phyloP scores from a whole-genome alignment of 768 basidiomycete species.

The Psilocybe cubensis region DNA sequence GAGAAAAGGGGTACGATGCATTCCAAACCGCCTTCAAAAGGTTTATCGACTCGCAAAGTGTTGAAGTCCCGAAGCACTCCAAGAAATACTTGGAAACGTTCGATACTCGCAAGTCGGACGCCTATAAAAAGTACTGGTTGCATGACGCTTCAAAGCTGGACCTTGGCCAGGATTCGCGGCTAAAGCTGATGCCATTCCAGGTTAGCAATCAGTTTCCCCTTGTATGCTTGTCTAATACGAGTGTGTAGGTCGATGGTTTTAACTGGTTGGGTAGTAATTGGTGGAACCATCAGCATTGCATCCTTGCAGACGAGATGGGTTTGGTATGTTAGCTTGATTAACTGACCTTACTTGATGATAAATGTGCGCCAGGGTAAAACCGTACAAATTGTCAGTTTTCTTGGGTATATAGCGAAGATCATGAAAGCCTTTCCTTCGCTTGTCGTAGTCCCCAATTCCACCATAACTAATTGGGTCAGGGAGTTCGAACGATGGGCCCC shows the following conservation, averaged over 20 bases:
- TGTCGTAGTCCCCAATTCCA: slow-evolving; percentile 95
- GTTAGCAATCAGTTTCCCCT: slow-evolving; percentile 38
- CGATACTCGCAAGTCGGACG: slow-evolving; percentile 58
- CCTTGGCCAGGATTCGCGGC: slow-evolving; percentile 63
- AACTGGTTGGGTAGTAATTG: slow-evolving; percentile 89
- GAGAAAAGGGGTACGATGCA: slow-evolving; percentile 59
- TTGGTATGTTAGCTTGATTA: slow-evolving; percentile 47
- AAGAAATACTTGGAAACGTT: slow-evolving; percentile 44
- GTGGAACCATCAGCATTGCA: slow-evolving; percentile 85
- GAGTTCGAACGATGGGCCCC: slow-evolving; percentile 93
- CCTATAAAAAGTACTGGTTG: slow-evolving; percentile 52
- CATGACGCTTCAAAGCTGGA: slow-evolving; percentile 58
- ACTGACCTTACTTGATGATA: background rate
- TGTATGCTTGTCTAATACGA: background rate
- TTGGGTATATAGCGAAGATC: slow-evolving; percentile 64
- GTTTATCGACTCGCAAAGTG: slow-evolving; percentile 64
- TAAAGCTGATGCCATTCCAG: slow-evolving; percentile 89
- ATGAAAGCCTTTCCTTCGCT: slow-evolving; percentile 77
- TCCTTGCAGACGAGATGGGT: slow-evolving; percentile 98
- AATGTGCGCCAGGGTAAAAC: slow-evolving; percentile 77
- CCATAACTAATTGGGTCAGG: slow-evolving; percentile 93
- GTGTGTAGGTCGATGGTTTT: slow-evolving; percentile 70
- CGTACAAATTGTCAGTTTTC: slow-evolving; percentile 86
- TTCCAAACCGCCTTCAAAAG: slow-evolving; percentile 70
- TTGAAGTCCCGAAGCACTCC: slow-evolving; percentile 58